These are phyloP conservation scores for Forsythia viridissima DNA, from an alignment of 257 asterid species.

Conservation along the genomic window DNA sequence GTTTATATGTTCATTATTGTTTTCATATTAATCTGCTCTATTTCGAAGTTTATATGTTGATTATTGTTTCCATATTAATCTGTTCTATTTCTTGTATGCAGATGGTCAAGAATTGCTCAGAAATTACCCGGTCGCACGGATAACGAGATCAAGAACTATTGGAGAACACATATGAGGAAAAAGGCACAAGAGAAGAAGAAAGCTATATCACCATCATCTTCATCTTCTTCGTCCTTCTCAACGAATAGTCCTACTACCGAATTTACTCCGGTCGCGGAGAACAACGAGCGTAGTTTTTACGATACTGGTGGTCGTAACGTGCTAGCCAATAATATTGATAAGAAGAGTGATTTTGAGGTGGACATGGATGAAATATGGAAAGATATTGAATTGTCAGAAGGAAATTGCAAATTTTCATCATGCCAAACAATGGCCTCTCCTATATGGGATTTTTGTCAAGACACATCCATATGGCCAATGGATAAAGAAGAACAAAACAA, in stretches of 20 bases:
- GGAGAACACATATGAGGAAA: conserved; percentile 94
- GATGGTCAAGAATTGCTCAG: conserved; percentile 94
- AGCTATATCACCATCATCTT: background rate
- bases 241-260: conserved; percentile 30
- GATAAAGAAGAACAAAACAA: conserved; percentile 45
- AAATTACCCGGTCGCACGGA: conserved; percentile 94
- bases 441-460: conserved; percentile 57
- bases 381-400: conserved; percentile 65
- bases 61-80: no score
- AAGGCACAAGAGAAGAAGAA: conserved; percentile 75
- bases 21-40: no score
- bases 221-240: conserved; percentile 47
- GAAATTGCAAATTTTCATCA: conserved; percentile 30
- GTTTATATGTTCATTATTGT: no score
- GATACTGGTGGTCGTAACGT: conserved; percentile 58
- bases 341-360: conserved; percentile 28
- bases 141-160: conserved; percentile 88
- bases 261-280: conserved; percentile 22
- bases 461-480: conserved; percentile 51
- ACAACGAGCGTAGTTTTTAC: conserved; percentile 51
- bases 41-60: no score
- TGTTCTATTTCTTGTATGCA: conserved; percentile 13
- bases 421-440: conserved; percentile 46
- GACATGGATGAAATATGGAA: conserved; percentile 88
- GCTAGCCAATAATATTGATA: conserved; percentile 11